These are phyloP conservation scores for Bruguiera gymnorhiza DNA, from an alignment of 345 rosid genomes.

Conservation along the genomic window DNA sequence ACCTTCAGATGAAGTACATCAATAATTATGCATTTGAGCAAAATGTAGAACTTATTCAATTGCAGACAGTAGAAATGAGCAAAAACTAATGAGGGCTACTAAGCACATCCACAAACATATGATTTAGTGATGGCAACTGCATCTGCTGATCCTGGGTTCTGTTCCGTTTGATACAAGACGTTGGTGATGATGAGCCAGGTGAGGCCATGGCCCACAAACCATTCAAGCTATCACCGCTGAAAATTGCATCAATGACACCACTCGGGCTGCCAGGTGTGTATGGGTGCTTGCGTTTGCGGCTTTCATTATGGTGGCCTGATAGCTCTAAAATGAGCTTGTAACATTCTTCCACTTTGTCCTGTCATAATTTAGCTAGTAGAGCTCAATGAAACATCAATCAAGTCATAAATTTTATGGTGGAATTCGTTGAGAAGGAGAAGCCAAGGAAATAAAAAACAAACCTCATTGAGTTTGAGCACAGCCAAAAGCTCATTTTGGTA, in stretches of 20 bases:
- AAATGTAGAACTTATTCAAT: slow-evolving; percentile 22
- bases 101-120: slow-evolving; percentile 60
- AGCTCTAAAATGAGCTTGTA: slow-evolving; percentile 52
- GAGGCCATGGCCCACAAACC: slow-evolving; percentile 50
- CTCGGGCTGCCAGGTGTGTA: slow-evolving; percentile 45
- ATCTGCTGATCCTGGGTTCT: slow-evolving; percentile 64
- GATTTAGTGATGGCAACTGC: slow-evolving; percentile 54
- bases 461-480: slow-evolving; percentile 64
- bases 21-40: slow-evolving; percentile 11
- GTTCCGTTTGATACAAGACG: slow-evolving; percentile 55
- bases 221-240: slow-evolving; percentile 46
- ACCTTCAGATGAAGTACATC: slow-evolving; percentile 20
- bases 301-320: slow-evolving; percentile 30
- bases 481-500: slow-evolving; percentile 54
- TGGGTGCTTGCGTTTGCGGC: slow-evolving; percentile 48
- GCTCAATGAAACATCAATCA: not conserved
- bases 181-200: slow-evolving; percentile 39
- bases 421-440: slow-evolving; percentile 6
- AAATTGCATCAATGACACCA: slow-evolving; percentile 54
- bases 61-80: slow-evolving; percentile 24
- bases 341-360: slow-evolving; percentile 65
- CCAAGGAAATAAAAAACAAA: slow-evolving; percentile 23
- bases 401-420: slow-evolving; percentile 1
- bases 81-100: slow-evolving; percentile 58
- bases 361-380: slow-evolving; percentile 15